Percentiles rank a stretch among this genome's conserved stretches.
phyloP scores from a whole-genome alignment of 345 rosid genomes.

The Viola odorata region DNA sequence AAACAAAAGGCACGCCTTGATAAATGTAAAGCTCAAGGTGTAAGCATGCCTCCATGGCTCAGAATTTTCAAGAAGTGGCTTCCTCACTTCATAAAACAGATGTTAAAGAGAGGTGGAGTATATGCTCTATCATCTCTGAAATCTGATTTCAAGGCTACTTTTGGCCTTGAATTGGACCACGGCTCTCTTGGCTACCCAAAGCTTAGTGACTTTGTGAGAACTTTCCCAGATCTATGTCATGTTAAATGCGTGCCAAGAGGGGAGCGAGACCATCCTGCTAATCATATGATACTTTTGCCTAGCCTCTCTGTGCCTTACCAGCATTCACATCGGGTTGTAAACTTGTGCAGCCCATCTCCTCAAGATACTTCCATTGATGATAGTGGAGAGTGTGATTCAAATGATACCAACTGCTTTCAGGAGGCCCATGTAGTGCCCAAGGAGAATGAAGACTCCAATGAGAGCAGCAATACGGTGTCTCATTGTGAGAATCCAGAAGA shows the following conservation, averaged over 20 bases:
- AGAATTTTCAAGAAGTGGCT: slow-evolving; percentile 61
- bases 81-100: slow-evolving; percentile 41
- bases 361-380: slow-evolving; percentile 5
- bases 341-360: slow-evolving; percentile 3
- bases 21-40: slow-evolving; percentile 16
- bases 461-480: slow-evolving; percentile 4
- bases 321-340: slow-evolving; percentile 23
- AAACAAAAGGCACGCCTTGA: slow-evolving; percentile 24
- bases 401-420: slow-evolving; percentile 9
- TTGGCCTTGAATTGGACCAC: slow-evolving; percentile 63
- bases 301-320: slow-evolving; percentile 19
- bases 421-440: slow-evolving; percentile 17
- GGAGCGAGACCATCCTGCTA: slow-evolving; percentile 33
- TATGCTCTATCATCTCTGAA: slow-evolving; percentile 84
- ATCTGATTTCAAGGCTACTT: slow-evolving; percentile 59
- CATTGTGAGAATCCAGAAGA: slow-evolving; percentile 10
- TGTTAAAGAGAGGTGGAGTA: slow-evolving; percentile 28
- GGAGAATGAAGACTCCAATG: slow-evolving; percentile 17
- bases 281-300: slow-evolving; percentile 68
- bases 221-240: slow-evolving; percentile 49
- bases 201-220: slow-evolving; percentile 65
- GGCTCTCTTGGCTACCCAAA: slow-evolving; percentile 67
- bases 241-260: slow-evolving; percentile 32
- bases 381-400: slow-evolving; percentile 13
- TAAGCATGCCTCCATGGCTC: slow-evolving; percentile 50